A percentile compares a stretch with the other conserved stretches of the same genome.
Conservation (phyloP, 2,329 filamentous ascomycete species). For the Colletotrichum sp. region DNA sequence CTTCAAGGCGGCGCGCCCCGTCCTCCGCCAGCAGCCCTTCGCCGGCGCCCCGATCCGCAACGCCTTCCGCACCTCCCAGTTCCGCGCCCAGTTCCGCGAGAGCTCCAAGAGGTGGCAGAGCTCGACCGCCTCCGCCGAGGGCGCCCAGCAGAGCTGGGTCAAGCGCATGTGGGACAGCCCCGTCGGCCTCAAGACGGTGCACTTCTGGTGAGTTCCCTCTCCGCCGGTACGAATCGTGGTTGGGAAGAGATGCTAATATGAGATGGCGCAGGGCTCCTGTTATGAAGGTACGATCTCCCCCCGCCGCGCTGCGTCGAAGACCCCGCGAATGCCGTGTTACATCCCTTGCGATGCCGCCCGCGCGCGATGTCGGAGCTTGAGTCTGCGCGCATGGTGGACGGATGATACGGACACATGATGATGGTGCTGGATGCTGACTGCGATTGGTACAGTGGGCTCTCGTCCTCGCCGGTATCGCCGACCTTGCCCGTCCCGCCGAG, state of each 20-base stretch:
- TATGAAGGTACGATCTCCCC: slow-evolving; percentile 67
- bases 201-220: slow-evolving; percentile 79
- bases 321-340: neutral
- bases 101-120: slow-evolving; percentile 71
- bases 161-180: slow-evolving; percentile 85
- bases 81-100: slow-evolving; percentile 46
- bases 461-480: slow-evolving; percentile 89
- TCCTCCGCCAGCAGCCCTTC: slow-evolving; percentile 59
- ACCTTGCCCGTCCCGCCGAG: slow-evolving; percentile 89
- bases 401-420: neutral
- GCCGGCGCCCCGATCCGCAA: slow-evolving; percentile 58
- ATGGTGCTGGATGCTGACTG: neutral
- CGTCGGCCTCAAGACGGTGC: slow-evolving; percentile 87
- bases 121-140: slow-evolving; percentile 58
- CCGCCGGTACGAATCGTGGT: neutral
- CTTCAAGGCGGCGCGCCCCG: slow-evolving; percentile 60
- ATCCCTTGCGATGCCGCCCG: slow-evolving; percentile 11
- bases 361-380: slow-evolving; percentile 12
- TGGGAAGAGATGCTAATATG: neutral
- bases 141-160: slow-evolving; percentile 62
- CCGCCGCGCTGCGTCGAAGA: slow-evolving; percentile 46
- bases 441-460: slow-evolving; percentile 75
- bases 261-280: slow-evolving; percentile 75
- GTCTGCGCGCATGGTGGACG: neutral
- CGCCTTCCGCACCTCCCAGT: slow-evolving; percentile 52